Evolutionary conservation across 352 stramenopile genomes (phyloP).

Genomic region (Phytophthora fragariae): DNA sequence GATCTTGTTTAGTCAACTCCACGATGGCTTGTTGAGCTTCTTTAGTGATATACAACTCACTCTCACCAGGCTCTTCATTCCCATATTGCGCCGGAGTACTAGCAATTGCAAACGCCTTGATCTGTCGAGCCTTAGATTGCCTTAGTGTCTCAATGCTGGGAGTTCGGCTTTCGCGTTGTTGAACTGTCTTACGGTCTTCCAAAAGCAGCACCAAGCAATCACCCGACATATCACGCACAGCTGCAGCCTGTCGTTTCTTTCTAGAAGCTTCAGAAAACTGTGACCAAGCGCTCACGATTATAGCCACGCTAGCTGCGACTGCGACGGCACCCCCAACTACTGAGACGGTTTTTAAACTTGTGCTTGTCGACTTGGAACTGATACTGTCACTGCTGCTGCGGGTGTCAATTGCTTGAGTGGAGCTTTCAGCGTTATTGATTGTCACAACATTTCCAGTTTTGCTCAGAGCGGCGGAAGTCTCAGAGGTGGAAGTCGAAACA

Average conservation of each 20-base stretch:
- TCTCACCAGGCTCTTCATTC: slow-evolving; percentile 5
- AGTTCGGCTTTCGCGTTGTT: slow-evolving; percentile 38
- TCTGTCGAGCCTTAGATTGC: slow-evolving; percentile 43
- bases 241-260: slow-evolving; percentile 68
- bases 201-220: slow-evolving; percentile 78
- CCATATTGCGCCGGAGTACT: slow-evolving; percentile 13
- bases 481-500: slow-evolving; percentile 15
- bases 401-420: slow-evolving; percentile 22
- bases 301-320: slow-evolving; percentile 73
- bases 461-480: slow-evolving; percentile 17
- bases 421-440: slow-evolving; percentile 32
- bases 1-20: slow-evolving; percentile 30
- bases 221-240: slow-evolving; percentile 80
- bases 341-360: slow-evolving; percentile 60
- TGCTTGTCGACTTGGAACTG: slow-evolving; percentile 35
- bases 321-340: slow-evolving; percentile 78
- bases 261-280: slow-evolving; percentile 74
- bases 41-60: slow-evolving; percentile 27
- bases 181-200: slow-evolving; percentile 58
- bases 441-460: slow-evolving; percentile 30
- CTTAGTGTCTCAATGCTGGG: slow-evolving; percentile 42
- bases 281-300: slow-evolving; percentile 84
- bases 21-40: slow-evolving; percentile 40
- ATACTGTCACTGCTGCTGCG: slow-evolving; percentile 37
- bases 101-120: slow-evolving; percentile 33